These are phyloP conservation scores for Stylonectria norvegica DNA, from an alignment of 2,329 filamentous ascomycete species.

Conservation along the genomic window DNA sequence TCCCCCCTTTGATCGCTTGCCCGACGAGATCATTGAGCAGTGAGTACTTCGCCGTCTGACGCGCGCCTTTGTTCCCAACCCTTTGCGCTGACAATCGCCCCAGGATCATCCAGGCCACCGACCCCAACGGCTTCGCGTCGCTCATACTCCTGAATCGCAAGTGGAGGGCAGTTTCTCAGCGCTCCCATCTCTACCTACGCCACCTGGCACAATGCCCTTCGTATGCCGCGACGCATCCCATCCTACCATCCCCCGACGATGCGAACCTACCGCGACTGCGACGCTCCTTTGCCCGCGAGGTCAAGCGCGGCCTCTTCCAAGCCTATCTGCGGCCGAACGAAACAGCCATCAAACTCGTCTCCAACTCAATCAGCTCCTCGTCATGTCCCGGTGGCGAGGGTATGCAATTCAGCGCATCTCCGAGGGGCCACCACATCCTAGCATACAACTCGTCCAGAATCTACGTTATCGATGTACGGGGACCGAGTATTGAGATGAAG, in stretches of 20 bases:
- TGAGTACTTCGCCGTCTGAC: constrained; percentile 37
- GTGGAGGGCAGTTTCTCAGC: constrained; percentile 63
- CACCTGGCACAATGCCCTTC: constrained; percentile 61
- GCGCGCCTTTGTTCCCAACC: neutral
- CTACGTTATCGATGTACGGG: constrained; percentile 68
- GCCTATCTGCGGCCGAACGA: constrained; percentile 67
- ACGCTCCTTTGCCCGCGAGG: constrained; percentile 63
- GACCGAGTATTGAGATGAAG: constrained; percentile 58
- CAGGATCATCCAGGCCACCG: constrained; percentile 59
- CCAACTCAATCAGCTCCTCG: constrained; percentile 78
- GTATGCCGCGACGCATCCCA: constrained; percentile 49
- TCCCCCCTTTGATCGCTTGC: constrained; percentile 53
- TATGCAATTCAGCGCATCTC: constrained; percentile 78
- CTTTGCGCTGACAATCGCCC: constrained; percentile 15
- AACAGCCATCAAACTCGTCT: constrained; percentile 76
- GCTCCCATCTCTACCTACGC: constrained; percentile 58
- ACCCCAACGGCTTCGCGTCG: constrained; percentile 64
- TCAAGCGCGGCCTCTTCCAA: constrained; percentile 75
- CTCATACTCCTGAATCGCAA: constrained; percentile 62
- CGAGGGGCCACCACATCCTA: constrained; percentile 69
- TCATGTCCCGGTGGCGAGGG: constrained; percentile 81
- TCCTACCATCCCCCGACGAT: constrained; percentile 37
- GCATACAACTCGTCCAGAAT: constrained; percentile 85
- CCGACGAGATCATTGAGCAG: constrained; percentile 69
- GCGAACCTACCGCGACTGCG: constrained; percentile 59